Conservation (phyloP, 257 asterid genomes). For the Paraleonurus japonicus region DNA sequence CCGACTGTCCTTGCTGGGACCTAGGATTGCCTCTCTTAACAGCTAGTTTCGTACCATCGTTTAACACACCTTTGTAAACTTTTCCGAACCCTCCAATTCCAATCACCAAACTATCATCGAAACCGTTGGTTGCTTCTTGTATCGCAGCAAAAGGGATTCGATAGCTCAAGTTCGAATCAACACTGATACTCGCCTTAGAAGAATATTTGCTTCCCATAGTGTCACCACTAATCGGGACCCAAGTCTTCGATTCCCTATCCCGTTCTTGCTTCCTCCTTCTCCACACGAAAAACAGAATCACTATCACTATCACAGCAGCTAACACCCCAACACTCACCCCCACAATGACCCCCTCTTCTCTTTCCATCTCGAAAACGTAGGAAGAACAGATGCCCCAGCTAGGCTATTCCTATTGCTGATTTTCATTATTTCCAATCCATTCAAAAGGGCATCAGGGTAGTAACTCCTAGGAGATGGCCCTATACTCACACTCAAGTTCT, state of each 20-base stretch:
- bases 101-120: constrained; percentile 69
- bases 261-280: constrained; percentile 45
- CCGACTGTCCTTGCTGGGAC: constrained; percentile 78
- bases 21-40: constrained; percentile 78
- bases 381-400: constrained; percentile 28
- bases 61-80: constrained; percentile 68
- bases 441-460: constrained; percentile 57
- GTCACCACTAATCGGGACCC: constrained; percentile 68
- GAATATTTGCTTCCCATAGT: constrained; percentile 74
- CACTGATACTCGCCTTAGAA: constrained; percentile 48
- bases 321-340: constrained; percentile 46
- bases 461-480: constrained; percentile 54
- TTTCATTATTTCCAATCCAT: constrained; percentile 79
- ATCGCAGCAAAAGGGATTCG: constrained; percentile 74
- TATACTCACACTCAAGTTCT: constrained; percentile 49
- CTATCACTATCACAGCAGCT: constrained; percentile 35
- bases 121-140: constrained; percentile 66
- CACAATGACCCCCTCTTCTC: constrained; percentile 47
- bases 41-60: constrained; percentile 69
- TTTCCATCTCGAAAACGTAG: constrained; percentile 33
- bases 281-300: constrained; percentile 32
- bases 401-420: constrained; percentile 54
- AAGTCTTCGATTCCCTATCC: constrained; percentile 55
- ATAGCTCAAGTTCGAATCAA: constrained; percentile 59
- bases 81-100: constrained; percentile 92